Conservation (phyloP, 2,329 filamentous ascomycete genomes). For the Alternaria sp. region DNA sequence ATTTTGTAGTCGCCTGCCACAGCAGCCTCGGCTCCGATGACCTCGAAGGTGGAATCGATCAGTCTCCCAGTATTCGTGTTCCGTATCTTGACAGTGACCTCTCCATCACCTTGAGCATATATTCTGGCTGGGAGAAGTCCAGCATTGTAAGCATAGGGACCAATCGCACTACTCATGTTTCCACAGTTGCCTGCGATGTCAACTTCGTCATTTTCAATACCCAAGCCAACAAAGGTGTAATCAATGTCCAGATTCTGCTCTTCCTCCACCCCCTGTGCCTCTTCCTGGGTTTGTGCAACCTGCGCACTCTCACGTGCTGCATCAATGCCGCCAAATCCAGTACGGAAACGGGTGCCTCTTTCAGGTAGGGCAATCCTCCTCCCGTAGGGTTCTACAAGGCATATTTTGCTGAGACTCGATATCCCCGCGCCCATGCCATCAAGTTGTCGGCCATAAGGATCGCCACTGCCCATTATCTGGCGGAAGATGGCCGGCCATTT, state of each 20-base stretch:
- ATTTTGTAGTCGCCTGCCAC: constrained; percentile 65
- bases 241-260: constrained; percentile 61
- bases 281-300: constrained; percentile 9
- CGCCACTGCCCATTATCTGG: constrained; percentile 68
- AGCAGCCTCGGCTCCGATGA: constrained; percentile 59
- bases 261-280: not conserved
- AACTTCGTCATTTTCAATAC: constrained; percentile 67
- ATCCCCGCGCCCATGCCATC: constrained; percentile 75
- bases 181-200: constrained; percentile 77
- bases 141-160: constrained; percentile 69
- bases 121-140: constrained; percentile 54
- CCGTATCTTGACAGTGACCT: constrained; percentile 65
- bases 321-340: constrained; percentile 22
- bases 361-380: constrained; percentile 2
- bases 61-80: constrained; percentile 77
- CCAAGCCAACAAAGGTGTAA: constrained; percentile 76
- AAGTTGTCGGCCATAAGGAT: constrained; percentile 73
- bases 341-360: constrained; percentile 13
- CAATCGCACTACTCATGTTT: constrained; percentile 77
- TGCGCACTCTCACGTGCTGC: constrained; percentile 13
- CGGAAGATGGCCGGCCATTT: constrained; percentile 65
- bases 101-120: constrained; percentile 39
- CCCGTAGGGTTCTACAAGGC: constrained; percentile 63
- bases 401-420: constrained; percentile 75
- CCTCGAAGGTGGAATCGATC: constrained; percentile 65